These are phyloP conservation scores for Candida caryicola DNA, from an alignment of 805 yeast species.

Conservation along the genomic window DNA sequence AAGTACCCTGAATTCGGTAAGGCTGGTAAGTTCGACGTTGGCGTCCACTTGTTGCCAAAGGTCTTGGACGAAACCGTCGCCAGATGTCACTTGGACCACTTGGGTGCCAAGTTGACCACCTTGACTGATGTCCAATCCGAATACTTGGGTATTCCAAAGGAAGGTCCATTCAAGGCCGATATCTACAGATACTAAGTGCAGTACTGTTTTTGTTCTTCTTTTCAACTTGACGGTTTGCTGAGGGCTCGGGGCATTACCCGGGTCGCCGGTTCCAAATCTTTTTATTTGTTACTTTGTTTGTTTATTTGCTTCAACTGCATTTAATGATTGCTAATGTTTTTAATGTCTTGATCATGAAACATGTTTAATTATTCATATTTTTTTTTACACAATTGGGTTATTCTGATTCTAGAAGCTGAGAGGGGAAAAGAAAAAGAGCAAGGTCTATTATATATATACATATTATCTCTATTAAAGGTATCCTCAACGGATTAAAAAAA, in stretches of 20 bases:
- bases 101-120: conserved; percentile 82
- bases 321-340: conserved; percentile 27
- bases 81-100: conserved; percentile 90
- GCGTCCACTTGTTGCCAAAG: conserved; percentile 97
- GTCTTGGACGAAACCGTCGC: conserved; percentile 98
- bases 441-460: conserved; percentile 13
- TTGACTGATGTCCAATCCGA: conserved; percentile 83
- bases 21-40: conserved; percentile 85
- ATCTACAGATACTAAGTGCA: conserved; percentile 87
- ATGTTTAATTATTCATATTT: conserved; percentile 3
- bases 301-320: conserved; percentile 48
- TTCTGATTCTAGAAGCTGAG: conserved; percentile 5
- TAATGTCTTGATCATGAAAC: conserved; percentile 7
- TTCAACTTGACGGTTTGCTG: neutral
- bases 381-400: conserved; percentile 8
- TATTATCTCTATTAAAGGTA: conserved; percentile 22
- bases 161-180: conserved; percentile 98
- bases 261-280: neutral
- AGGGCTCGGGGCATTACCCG: neutral
- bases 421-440: conserved; percentile 9
- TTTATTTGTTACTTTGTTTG: conserved; percentile 16
- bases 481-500: conserved; percentile 41
- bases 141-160: conserved; percentile 85
- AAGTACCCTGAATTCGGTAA: conserved; percentile 86
- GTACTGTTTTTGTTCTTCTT: neutral